These are phyloP conservation scores for Solanum hybrid DNA, from an alignment of 305 asterid species.

Conservation along the genomic window DNA sequence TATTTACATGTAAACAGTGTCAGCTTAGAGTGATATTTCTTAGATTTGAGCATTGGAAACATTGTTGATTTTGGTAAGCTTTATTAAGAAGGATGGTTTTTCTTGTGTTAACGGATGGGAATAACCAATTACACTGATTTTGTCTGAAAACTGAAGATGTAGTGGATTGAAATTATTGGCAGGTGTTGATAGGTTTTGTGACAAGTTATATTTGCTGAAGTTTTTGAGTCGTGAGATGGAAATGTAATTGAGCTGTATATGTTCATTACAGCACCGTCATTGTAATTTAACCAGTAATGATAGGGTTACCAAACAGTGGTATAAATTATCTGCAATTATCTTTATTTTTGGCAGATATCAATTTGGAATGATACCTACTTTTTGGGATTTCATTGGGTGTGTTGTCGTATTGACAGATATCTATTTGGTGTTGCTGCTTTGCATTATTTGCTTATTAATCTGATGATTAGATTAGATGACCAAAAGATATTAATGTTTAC, in stretches of 20 bases:
- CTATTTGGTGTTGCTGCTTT: neutral
- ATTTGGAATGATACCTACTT: neutral
- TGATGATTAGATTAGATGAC: neutral
- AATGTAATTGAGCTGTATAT: neutral
- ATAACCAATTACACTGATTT: neutral
- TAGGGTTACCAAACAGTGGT: neutral
- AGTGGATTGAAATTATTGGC: neutral
- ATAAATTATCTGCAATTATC: neutral
- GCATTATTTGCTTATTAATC: neutral
- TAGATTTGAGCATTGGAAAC: neutral
- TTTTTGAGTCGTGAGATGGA: neutral
- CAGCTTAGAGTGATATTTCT: neutral
- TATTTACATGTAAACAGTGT: neutral
- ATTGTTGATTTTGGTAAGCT: neutral
- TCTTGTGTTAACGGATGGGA: neutral
- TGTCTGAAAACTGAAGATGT: neutral
- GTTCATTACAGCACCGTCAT: neutral
- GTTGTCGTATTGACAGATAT: neutral
- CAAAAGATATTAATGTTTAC: neutral
- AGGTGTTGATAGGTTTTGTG: neutral
- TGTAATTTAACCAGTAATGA: neutral
- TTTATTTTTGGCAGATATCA: neutral
- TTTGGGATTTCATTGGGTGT: neutral
- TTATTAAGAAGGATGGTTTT: neutral
- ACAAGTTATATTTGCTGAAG: neutral